These are phyloP conservation scores for Cerrena zonata DNA, from an alignment of 1,284 basidiomycete species.

Conservation along the genomic window DNA sequence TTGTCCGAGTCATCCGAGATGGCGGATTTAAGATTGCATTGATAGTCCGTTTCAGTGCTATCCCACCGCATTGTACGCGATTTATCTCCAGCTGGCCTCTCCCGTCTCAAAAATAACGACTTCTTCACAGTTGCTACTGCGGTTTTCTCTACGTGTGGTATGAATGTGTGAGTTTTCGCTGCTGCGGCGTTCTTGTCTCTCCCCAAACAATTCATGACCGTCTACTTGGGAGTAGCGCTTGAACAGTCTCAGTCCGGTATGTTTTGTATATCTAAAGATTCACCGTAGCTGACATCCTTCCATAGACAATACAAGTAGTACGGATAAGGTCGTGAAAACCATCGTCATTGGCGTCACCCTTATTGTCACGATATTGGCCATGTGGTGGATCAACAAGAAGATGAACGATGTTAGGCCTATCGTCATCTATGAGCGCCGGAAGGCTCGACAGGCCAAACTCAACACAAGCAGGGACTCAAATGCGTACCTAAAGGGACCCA, in stretches of 20 bases:
- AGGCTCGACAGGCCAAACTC: slow-evolving; percentile 53
- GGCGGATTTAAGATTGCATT: slow-evolving; percentile 77
- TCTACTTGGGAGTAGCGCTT: slow-evolving; percentile 69
- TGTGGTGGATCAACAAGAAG: slow-evolving; percentile 76
- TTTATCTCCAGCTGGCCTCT: neutral
- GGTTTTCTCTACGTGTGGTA: slow-evolving; percentile 76
- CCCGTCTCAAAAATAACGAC: neutral
- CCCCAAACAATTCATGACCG: slow-evolving; percentile 73
- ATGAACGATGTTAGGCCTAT: slow-evolving; percentile 72
- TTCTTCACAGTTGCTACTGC: slow-evolving; percentile 53
- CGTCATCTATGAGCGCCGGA: slow-evolving; percentile 72
- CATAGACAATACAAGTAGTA: slow-evolving; percentile 28
- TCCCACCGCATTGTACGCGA: slow-evolving; percentile 67
- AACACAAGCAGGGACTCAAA: slow-evolving; percentile 26
- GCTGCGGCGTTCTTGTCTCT: slow-evolving; percentile 69
- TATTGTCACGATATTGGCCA: slow-evolving; percentile 69
- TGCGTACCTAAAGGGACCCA: slow-evolving; percentile 23
- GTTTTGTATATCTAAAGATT: slow-evolving; percentile 9
- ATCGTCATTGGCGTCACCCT: slow-evolving; percentile 58
- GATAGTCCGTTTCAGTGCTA: slow-evolving; percentile 70
- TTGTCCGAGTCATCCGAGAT: slow-evolving; percentile 71
- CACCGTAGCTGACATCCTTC: neutral
- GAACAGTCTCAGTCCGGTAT: slow-evolving; percentile 40
- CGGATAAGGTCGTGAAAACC: slow-evolving; percentile 58
- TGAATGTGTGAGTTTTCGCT: slow-evolving; percentile 66